Evolutionary conservation across 306 rosid species (phyloP), one percentile per base, ranked within the genome.

Genomic region (Citrullus amarus): DNA sequence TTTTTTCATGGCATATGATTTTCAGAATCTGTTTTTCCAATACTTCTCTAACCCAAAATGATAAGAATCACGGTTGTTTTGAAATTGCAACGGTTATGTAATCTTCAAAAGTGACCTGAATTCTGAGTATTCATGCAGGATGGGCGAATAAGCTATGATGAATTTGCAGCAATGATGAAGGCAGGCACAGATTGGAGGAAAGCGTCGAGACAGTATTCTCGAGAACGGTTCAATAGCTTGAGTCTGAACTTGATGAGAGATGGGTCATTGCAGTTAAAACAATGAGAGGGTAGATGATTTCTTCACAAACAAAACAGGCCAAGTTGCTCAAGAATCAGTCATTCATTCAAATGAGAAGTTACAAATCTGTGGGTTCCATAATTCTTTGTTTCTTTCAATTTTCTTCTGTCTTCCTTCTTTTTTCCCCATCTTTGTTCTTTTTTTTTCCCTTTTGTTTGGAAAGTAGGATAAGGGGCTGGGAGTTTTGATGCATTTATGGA

Each of bases 111-210:
- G 30, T 38, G 17, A 32, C 18, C 76, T 70, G 76, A 70, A 70
- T 48, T 46, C 18, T 6, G 17, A 8, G n/a, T 77, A 63, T 82
- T 79, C 75, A 69, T 85, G 84, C 88, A 95, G 99, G 97, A 95
- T 73, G 99, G 93, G 78, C 87, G 63, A 79, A 95, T 95, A 85
- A 95, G 97, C 86, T 92, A 85, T 6, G 97, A 91, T 34, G 99
- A 95, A 69, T 95, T 95, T 50, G 83, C 93, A 2, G 30, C 93
- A 10, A 95, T 95, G 99, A 95, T 95, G 99, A 95, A 92, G 89
- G 92, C 97, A 0, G 99, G 97, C 17, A 95, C 99, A 46, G 97
- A 95, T 82, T 95, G 99, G 99, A 88, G 99, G 82, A 95, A 92
- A 85, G 99, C 96, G 15, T 92, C 99, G 70, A 91, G 97, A 81